Conservation (phyloP, 306 rosid species). For the Acacia confusa region DNA sequence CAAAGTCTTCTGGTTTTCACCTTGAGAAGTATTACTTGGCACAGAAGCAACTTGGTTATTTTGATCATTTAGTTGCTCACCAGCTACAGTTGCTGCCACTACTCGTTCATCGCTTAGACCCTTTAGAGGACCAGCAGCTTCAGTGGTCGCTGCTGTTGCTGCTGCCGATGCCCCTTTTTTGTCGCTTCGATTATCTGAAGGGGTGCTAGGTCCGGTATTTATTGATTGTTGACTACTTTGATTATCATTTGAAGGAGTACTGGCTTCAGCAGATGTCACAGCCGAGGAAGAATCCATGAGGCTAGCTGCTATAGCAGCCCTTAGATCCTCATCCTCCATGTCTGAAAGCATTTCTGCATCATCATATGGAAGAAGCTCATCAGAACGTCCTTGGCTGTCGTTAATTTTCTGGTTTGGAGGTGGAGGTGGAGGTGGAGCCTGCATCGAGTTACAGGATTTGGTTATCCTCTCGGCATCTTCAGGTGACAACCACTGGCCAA, state of each 20-base stretch:
- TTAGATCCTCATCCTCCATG: slow-evolving; percentile 86
- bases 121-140: slow-evolving; percentile 15
- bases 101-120: slow-evolving; percentile 28
- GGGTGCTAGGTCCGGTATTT: slow-evolving; percentile 29
- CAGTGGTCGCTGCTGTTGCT: slow-evolving; percentile 27
- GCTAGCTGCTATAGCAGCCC: slow-evolving; percentile 94
- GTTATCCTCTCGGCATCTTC: slow-evolving; percentile 96
- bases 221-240: slow-evolving; percentile 24
- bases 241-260: slow-evolving; percentile 37
- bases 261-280: slow-evolving; percentile 33
- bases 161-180: slow-evolving; percentile 23
- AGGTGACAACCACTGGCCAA: slow-evolving; percentile 94
- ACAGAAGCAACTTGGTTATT: slow-evolving; percentile 26
- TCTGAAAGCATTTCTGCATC: slow-evolving; percentile 61
- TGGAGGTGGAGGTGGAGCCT: slow-evolving; percentile 52
- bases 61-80: slow-evolving; percentile 36
- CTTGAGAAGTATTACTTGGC: slow-evolving; percentile 31
- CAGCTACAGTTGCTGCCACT: slow-evolving; percentile 27
- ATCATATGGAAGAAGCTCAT: slow-evolving; percentile 44
- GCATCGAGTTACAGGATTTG: slow-evolving; percentile 79
- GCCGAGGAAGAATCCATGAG: slow-evolving; percentile 63
- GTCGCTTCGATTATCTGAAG: slow-evolving; percentile 36
- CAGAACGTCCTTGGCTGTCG: slow-evolving; percentile 36
- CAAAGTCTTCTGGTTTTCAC: slow-evolving; percentile 37
- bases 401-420: slow-evolving; percentile 49